phyloP scores from a whole-genome alignment of 768 basidiomycete species.

The Macrolepiota fuliginosa region DNA sequence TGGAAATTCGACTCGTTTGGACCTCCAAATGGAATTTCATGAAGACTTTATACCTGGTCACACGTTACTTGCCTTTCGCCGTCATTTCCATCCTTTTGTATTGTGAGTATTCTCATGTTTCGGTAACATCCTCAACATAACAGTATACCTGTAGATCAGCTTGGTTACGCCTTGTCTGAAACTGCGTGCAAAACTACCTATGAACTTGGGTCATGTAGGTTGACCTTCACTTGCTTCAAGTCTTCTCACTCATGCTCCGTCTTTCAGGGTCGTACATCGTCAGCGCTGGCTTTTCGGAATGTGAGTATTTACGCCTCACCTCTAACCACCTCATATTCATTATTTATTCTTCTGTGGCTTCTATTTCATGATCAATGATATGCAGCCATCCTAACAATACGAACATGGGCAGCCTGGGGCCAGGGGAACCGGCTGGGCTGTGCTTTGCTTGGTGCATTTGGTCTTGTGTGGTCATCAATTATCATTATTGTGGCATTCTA shows the following conservation, averaged over 20 bases:
- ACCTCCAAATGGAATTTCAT: background rate
- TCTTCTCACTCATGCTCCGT: background rate
- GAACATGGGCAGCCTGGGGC: background rate
- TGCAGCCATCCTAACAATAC: background rate
- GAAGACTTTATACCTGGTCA: slow-evolving; percentile 1
- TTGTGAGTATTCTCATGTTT: background rate
- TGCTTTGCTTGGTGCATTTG: background rate
- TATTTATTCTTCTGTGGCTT: background rate
- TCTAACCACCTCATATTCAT: background rate
- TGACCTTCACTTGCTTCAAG: background rate
- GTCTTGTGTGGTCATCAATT: background rate
- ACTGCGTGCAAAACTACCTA: background rate
- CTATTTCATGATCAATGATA: background rate
- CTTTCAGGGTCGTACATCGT: background rate
- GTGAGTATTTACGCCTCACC: background rate
- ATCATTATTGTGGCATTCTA: background rate
- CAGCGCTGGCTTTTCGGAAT: background rate
- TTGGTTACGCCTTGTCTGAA: background rate
- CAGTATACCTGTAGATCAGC: background rate
- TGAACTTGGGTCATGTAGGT: background rate
- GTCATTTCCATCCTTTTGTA: background rate
- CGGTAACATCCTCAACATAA: background rate
- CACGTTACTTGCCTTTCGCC: slow-evolving; percentile 4
- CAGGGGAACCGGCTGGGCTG: background rate
- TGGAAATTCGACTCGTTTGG: slow-evolving; percentile 5